phyloP scores from a whole-genome alignment of 164 flowering plant genomes.

The Amborella trichopoda region DNA sequence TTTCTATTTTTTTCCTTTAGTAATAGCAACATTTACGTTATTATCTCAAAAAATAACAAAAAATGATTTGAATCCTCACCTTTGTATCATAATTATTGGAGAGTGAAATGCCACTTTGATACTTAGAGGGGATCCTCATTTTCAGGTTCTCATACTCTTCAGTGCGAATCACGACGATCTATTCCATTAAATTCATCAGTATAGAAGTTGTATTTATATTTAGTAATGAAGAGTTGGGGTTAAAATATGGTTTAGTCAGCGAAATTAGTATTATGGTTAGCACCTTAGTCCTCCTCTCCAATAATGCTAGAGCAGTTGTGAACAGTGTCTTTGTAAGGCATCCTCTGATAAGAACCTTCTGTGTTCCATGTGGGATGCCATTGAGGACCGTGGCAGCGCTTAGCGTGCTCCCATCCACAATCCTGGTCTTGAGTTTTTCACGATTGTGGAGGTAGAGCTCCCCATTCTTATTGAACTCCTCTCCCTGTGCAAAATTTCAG shows the following conservation, averaged over 20 bases:
- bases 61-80: slow-evolving; percentile 7
- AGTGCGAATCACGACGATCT: slow-evolving; percentile 19
- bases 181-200: not conserved
- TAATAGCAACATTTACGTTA: too few relatives aligned
- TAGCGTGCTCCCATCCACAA: slow-evolving; percentile 70
- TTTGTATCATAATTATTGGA: slow-evolving; percentile 13
- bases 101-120: slow-evolving; percentile 12
- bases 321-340: slow-evolving; percentile 27
- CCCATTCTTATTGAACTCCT: slow-evolving; percentile 48
- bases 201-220: not conserved
- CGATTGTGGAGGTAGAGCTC: slow-evolving; percentile 37
- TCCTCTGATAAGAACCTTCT: slow-evolving; percentile 38
- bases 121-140: slow-evolving; percentile 3
- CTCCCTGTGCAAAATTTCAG: slow-evolving; percentile 39
- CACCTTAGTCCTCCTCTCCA: slow-evolving; percentile 43
- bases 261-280: not conserved
- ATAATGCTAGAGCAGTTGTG: slow-evolving; percentile 24
- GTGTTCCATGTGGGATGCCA: slow-evolving; percentile 44
- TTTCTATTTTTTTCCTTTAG: too few relatives aligned
- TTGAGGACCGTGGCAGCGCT: slow-evolving; percentile 49
- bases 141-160: slow-evolving; percentile 20
- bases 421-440: slow-evolving; percentile 36
- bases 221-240: not conserved
- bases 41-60: not conserved
- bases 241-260: too few relatives aligned